Conservation (phyloP, 2,329 filamentous ascomycete genomes). For the Tolypocladium sp. region DNA sequence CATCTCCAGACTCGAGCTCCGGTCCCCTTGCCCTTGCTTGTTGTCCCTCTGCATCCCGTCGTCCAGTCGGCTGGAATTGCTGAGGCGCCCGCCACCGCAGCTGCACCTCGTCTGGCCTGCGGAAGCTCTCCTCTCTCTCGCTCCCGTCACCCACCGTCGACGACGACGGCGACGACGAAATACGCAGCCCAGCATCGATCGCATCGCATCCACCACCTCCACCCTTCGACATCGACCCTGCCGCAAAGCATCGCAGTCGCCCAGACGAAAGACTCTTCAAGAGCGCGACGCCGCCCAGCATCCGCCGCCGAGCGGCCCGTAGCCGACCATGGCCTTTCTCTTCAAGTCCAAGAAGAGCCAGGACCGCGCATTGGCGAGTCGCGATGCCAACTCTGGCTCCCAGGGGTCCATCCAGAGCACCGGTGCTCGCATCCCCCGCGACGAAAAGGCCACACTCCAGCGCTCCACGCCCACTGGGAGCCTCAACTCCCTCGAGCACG, state of each 20-base stretch:
- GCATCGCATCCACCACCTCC: neutral
- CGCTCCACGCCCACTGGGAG: constrained; percentile 71
- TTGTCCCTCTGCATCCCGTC: constrained; percentile 3
- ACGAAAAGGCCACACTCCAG: constrained; percentile 44
- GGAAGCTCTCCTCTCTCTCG: neutral
- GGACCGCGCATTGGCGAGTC: constrained; percentile 47
- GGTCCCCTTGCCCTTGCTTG: constrained; percentile 19
- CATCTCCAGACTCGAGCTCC: constrained; percentile 29
- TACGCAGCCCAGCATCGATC: neutral
- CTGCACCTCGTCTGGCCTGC: neutral
- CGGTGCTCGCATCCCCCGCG: constrained; percentile 34
- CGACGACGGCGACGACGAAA: neutral
- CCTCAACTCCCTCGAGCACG: constrained; percentile 60
- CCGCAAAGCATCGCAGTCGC: neutral
- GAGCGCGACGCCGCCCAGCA: constrained; percentile 10
- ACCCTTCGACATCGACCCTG: neutral
- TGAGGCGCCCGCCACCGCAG: constrained; percentile 6
- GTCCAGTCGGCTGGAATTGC: constrained; percentile 12
- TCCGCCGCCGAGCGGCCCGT: constrained; percentile 27
- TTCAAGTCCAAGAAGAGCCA: constrained; percentile 77
- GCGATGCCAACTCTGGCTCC: constrained; percentile 40
- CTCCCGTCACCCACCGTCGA: neutral
- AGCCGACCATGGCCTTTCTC: constrained; percentile 63
- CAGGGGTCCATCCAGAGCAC: constrained; percentile 40
- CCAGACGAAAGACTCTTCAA: neutral